Evolutionary conservation across 495 filamentous ascomycete species (phyloP).

Genomic region (Rusavskia elegans): DNA sequence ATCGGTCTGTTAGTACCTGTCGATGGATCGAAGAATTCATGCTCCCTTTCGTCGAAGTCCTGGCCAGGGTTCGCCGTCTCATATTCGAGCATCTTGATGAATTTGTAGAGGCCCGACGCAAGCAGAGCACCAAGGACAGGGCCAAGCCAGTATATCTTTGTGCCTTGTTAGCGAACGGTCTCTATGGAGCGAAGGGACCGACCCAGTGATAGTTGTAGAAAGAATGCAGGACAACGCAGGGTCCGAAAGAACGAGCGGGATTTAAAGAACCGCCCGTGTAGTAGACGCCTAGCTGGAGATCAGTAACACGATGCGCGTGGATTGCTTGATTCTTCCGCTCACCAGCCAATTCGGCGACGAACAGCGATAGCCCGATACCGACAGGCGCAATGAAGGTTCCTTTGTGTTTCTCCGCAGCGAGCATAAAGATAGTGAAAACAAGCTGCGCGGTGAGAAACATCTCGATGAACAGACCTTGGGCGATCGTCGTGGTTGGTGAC

Average conservation of each 20-base stretch:
- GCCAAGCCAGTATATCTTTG: constrained; percentile 49
- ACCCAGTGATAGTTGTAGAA: constrained; percentile 6
- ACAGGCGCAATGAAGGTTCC: constrained; percentile 19
- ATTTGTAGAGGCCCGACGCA: constrained; percentile 49
- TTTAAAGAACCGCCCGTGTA: constrained; percentile 47
- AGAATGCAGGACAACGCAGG: constrained; percentile 7
- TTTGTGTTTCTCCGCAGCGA: constrained; percentile 39
- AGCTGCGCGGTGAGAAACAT: constrained; percentile 35
- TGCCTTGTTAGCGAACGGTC: constrained; percentile 1
- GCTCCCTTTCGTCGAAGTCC: constrained; percentile 19
- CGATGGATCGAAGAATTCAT: constrained; percentile 6
- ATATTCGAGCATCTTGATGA: constrained; percentile 56
- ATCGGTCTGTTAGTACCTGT: background rate
- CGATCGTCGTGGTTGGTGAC: constrained; percentile 23
- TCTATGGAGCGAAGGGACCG: background rate
- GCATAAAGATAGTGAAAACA: constrained; percentile 41
- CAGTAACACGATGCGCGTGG: background rate
- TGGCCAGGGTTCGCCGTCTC: constrained; percentile 55
- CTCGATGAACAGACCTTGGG: constrained; percentile 39
- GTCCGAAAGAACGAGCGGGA: constrained; percentile 27
- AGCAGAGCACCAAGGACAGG: constrained; percentile 48
- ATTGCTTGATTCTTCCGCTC: background rate
- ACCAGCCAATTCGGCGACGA: constrained; percentile 30
- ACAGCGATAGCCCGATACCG: constrained; percentile 37
- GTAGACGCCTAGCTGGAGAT: constrained; percentile 28